Conservation (phyloP, 345 rosid species). For the Cardamine resedifolia region DNA sequence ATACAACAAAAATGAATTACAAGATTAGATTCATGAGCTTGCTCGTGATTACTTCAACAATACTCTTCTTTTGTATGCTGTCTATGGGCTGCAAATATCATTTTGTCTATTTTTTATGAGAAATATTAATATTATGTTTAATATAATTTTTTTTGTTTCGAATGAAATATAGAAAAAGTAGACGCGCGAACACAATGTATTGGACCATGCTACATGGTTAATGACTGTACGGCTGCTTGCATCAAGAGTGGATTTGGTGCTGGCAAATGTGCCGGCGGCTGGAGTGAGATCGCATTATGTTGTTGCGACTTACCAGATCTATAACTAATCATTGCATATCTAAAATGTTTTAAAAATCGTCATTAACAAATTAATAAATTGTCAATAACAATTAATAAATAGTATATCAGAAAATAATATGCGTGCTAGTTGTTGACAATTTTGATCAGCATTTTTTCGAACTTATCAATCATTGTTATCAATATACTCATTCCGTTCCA, state of each 20-base stretch:
- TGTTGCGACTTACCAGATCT: not conserved
- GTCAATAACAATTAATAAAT: too few relatives aligned
- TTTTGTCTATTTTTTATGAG: not conserved
- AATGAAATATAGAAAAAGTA: constrained; percentile 14
- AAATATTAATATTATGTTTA: not conserved
- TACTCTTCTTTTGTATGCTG: not conserved
- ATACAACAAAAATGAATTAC: too few relatives aligned
- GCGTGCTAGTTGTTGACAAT: too few relatives aligned
- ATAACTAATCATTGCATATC: not conserved
- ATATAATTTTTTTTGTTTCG: too few relatives aligned
- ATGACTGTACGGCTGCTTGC: not conserved
- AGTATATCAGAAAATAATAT: too few relatives aligned
- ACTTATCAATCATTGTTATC: too few relatives aligned
- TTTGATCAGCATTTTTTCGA: too few relatives aligned
- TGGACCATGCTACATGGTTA: not conserved
- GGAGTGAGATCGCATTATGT: not conserved
- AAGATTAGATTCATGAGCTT: not conserved
- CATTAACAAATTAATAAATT: not conserved
- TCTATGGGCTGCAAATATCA: not conserved
- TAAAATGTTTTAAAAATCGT: not conserved
- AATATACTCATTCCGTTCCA: too few relatives aligned
- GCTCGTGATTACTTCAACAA: not conserved
- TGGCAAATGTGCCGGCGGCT: constrained; percentile 15
- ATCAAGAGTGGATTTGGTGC: not conserved
- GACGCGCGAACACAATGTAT: not conserved